Evolutionary conservation across 768 basidiomycete genomes (phyloP), one percentile per base, ranked within the genome.

Genomic region (Tylopilus cervinicoccineus): DNA sequence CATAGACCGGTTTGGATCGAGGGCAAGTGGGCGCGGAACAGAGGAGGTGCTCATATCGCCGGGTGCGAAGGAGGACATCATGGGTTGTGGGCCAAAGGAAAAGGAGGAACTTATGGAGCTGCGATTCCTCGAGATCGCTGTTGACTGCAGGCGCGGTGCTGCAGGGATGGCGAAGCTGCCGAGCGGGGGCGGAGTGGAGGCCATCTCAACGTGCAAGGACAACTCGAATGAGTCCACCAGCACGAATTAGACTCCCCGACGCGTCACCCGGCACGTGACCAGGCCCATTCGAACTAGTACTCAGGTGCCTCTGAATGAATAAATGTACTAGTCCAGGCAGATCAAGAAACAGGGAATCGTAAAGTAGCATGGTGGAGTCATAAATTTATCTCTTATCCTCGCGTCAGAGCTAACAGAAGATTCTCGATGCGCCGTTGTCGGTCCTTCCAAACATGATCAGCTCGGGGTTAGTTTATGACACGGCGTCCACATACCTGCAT

Each of bases 1-100:
- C 50, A 88, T 77, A 2, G 88, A 92, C 33, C 87, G 77, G 59
- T 86, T 90, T 16, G 89, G 89, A 64, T 92, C 89, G 39, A 90
- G 76, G 5, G 80, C 80, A 33, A 73, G 68, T n/a, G 77, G 72
- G 47, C 74, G 76, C 29, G 69, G 69, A 56, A 77, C 74, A 14
- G 83, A 82, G 31, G 78, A 63, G 3, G 78, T 75, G 63, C 81
- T 84, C 10, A 77, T 71, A 59, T 86, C 83, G 2, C 77, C 77
- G 49, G 81, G 84, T 41, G 79, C 70, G 59, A 84, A 82, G 0
- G 87, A 84, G 60, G 85, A 80, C 23, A 89, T 76, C 23, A 91
- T 76, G 11, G 80, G 80, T 58, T 86, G 83, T 19, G 89, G 89
- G 24, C 83, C 86, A 58, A 90, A 88, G 1, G 90, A 91, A 69